Evolutionary conservation across 2,329 filamentous ascomycete genomes (phyloP), one percentile per base, ranked within the genome.

Genomic region (Anisogramma anomala): DNA sequence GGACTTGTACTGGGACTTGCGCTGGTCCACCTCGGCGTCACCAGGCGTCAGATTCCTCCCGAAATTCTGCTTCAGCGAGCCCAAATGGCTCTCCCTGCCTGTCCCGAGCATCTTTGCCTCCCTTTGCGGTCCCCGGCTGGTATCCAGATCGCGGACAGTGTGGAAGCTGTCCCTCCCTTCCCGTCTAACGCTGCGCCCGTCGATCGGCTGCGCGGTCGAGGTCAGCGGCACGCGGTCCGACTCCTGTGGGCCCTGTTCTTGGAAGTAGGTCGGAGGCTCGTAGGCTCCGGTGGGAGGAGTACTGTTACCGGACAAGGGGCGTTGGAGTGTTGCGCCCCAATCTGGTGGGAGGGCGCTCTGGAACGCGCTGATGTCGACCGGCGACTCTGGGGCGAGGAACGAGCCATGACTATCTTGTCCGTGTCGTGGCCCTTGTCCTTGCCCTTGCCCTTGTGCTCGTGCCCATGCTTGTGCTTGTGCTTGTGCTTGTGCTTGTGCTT

Each of bases 1-100:
- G 39, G 79, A 79, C 2, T 74, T 67, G 2, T 80, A 77, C 28
- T 79, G 67, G 32, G 81, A 82, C 33, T 71, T 65, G 39, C 69
- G 66, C 39, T 57, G 56, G 45, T 63, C 59, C 18, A 37, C 41
- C 14, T 41, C 22, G 22, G 39, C 43, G 20, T 68, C 68, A 15
- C 62, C 65, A 6, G 76, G 74, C 20, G 61, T 64, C 42, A 74
- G 67, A 50, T 63, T 74, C 54, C 63, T 65, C 40, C 79, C 74
- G 56, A 77, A 74, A 47, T 67, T 66, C 47, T 68, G 66, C 45
- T 72, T 69, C 34, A 66, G 59, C 6, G 68, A 58, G 33, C 65
- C 62, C 41, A 68, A 58, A 5, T 72, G 74, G 35, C 69, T 67
- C 58, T 89, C 84, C 34, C 80, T 53, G 28, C 67, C 65, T 27